Conservation (phyloP, 2,329 filamentous ascomycete genomes). For the Sporothrix brunneoviolacea region DNA sequence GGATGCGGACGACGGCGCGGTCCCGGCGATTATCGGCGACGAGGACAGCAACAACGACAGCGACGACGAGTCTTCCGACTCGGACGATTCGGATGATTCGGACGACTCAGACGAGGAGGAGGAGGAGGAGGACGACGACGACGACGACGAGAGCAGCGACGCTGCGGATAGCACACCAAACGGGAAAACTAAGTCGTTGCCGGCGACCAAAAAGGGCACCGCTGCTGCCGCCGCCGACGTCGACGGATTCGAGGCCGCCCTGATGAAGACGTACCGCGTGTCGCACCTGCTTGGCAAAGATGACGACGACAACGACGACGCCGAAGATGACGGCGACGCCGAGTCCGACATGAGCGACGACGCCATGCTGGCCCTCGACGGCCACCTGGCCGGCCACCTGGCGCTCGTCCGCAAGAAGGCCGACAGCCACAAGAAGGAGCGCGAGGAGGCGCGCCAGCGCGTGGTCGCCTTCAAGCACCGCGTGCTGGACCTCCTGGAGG, state of each 20-base stretch:
- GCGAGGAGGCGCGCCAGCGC: conserved; percentile 78
- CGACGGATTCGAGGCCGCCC: conserved; percentile 58
- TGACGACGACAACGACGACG: conserved; percentile 48
- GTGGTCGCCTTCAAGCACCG: conserved; percentile 94
- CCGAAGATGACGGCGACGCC: conserved; percentile 49
- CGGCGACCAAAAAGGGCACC: background rate
- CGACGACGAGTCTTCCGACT: conserved; percentile 24
- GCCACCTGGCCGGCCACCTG: conserved; percentile 79
- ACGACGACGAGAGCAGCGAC: background rate
- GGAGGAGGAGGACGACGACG: conserved; percentile 35
- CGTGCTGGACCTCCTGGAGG: conserved; percentile 77
- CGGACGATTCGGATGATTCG: conserved; percentile 27
- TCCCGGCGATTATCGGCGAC: too few relatives aligned
- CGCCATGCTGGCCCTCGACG: conserved; percentile 86
- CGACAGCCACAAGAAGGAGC: conserved; percentile 70
- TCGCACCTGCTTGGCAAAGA: conserved; percentile 54
- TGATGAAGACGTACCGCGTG: conserved; percentile 55
- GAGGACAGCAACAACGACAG: conserved; percentile 30
- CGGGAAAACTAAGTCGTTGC: background rate
- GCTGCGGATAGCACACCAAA: background rate
- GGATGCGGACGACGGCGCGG: conserved; percentile 33
- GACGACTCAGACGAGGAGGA: conserved; percentile 26
- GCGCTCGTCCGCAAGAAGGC: conserved; percentile 60
- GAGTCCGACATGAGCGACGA: conserved; percentile 90
- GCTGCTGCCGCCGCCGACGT: background rate